Evolutionary conservation across 345 rosid genomes (phyloP), one percentile per base, ranked within the genome.

Genomic region (Firmiana major): DNA sequence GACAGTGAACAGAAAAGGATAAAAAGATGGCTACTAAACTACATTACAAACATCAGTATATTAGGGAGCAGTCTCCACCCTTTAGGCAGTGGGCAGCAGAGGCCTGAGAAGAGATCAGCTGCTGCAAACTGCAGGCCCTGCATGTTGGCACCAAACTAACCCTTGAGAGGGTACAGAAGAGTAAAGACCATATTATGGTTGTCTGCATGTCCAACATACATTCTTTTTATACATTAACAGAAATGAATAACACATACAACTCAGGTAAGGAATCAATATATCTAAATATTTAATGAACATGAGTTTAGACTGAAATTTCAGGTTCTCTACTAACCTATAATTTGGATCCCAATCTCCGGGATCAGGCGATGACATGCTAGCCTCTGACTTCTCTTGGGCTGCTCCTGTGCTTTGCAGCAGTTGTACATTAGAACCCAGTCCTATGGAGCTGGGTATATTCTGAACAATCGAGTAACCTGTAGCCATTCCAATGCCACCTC

Each of bases 331-430:
- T 82, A 81, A 89, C 99, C 99, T 94, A 89, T 91, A 97, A 86
- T 89, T 90, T 48, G 99, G 99, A 88, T 97, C 99, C 99, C 99
- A 97, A 71, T 97, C 98, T 78, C 97, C 97, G 21, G 99, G 98
- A 86, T 89, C 90, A 74, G 97, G 98, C 76, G 91, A 76, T 34
- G 94, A 90, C 74, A 73, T 72, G 82, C 88, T 79, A 48, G 85
- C 70, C 65, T 91, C 97, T 19, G 81, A 79, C 78, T 83, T 86
- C 66, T 91, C 95, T 75, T 74, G 82, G 83, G 84, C 69, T 9
- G 75, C 81, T 81, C 86, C 94, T 21, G 79, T 74, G 73, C 78
- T 73, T 81, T 86, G 86, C 57, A 85, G 79, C 68, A 79, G 57
- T 63, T 85, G 84, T 81, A 86, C 77, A 78, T 48, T 81, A 48